Conservation (phyloP, 345 rosid genomes). For the Kernera saxatilis region DNA sequence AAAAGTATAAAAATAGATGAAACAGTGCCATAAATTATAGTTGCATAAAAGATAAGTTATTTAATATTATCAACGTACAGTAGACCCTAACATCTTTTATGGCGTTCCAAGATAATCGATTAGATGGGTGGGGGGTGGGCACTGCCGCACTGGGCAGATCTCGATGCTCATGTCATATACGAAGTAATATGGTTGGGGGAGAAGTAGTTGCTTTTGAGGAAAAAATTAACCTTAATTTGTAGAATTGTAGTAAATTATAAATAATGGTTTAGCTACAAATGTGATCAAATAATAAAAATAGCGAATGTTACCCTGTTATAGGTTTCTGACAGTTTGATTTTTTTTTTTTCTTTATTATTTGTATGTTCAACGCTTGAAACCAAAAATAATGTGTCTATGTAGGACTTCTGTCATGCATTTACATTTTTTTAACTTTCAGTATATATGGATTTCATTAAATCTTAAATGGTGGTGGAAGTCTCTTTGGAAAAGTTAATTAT, state of each 20-base stretch:
- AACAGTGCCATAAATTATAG: not conserved
- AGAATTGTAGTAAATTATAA: not conserved
- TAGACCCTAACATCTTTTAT: constrained; percentile 3
- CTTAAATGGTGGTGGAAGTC: no score
- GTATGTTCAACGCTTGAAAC: no score
- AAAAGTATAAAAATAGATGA: not conserved
- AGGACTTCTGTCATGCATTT: no score
- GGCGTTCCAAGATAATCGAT: constrained; percentile 1
- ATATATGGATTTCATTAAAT: no score
- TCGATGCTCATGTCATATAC: not conserved
- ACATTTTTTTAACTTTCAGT: no score
- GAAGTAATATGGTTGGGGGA: constrained; percentile 6
- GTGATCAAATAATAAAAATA: not conserved
- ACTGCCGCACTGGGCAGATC: not conserved
- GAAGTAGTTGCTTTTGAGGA: not conserved
- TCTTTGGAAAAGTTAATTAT: no score
- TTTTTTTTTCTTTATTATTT: no score
- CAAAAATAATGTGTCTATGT: no score
- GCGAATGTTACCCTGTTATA: no score
- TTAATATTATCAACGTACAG: not conserved
- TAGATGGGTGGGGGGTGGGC: not conserved
- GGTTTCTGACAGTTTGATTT: no score
- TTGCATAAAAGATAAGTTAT: not conserved
- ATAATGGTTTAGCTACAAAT: not conserved
- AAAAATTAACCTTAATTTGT: not conserved